Percentiles rank a stretch among this genome's conserved stretches.
These are phyloP conservation scores for Talaromyces verruculosus DNA, from an alignment of 2,329 filamentous ascomycete genomes.

Conservation along the genomic window DNA sequence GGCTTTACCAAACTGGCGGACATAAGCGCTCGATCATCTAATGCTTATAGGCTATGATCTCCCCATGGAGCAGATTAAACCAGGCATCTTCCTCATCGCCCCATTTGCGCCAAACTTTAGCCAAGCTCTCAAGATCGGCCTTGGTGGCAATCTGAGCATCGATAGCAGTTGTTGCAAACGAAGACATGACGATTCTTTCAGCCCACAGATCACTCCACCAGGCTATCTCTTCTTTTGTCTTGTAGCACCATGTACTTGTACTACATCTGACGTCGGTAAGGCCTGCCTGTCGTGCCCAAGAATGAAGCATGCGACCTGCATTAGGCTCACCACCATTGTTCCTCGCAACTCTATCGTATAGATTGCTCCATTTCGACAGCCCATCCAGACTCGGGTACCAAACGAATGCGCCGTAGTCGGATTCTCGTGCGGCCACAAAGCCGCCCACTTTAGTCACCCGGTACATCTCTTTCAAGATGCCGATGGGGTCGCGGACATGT, in stretches of 20 bases:
- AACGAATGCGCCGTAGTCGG: slow-evolving; percentile 28
- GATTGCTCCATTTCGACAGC: slow-evolving; percentile 28
- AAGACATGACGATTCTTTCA: slow-evolving; percentile 10
- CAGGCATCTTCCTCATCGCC: slow-evolving; percentile 20
- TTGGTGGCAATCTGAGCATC: slow-evolving; percentile 15
- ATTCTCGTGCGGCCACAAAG: slow-evolving; percentile 52
- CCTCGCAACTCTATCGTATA: slow-evolving; percentile 26
- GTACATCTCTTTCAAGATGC: slow-evolving; percentile 56
- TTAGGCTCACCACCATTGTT: slow-evolving; percentile 21
- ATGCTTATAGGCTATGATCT: slow-evolving; percentile 19
- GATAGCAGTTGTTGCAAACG: slow-evolving; percentile 19
- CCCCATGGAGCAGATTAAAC: slow-evolving; percentile 17
- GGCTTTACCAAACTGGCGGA: background rate
- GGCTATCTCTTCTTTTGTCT: slow-evolving; percentile 16
- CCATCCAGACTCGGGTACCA: slow-evolving; percentile 37
- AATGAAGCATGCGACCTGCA: slow-evolving; percentile 28
- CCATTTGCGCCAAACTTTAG: slow-evolving; percentile 17
- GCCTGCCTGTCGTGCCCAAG: slow-evolving; percentile 31
- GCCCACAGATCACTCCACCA: slow-evolving; percentile 21
- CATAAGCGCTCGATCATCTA: background rate
- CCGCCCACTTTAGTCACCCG: slow-evolving; percentile 55
- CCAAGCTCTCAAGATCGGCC: slow-evolving; percentile 9
- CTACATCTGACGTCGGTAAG: slow-evolving; percentile 26
- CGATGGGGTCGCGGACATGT: slow-evolving; percentile 54
- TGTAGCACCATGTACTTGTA: slow-evolving; percentile 23